phyloP scores from a whole-genome alignment of 495 filamentous ascomycete genomes.

The Aspergillus hancockii region DNA sequence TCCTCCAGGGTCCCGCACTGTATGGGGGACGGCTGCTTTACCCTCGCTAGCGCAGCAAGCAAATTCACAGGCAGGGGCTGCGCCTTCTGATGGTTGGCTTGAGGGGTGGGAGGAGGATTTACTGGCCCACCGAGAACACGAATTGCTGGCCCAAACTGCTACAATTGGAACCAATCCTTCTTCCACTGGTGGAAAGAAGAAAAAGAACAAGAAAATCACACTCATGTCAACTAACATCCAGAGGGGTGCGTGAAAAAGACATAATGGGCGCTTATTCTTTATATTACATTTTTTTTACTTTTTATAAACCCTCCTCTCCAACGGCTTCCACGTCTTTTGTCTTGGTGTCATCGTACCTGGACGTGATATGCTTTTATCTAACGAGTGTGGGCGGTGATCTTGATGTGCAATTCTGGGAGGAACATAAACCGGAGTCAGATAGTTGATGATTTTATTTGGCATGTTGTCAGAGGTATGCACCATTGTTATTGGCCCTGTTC shows the following conservation, averaged over 20 bases:
- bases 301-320: neutral
- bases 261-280: neutral
- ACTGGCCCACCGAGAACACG: constrained; percentile 48
- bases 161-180: constrained; percentile 28
- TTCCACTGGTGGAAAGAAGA: constrained; percentile 62
- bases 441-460: constrained; percentile 1
- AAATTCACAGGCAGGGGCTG: constrained; percentile 35
- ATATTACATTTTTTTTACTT: constrained; percentile 2
- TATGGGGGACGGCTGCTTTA: constrained; percentile 81
- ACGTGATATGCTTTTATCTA: neutral
- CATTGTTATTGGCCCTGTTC: neutral
- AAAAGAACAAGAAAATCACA: constrained; percentile 93
- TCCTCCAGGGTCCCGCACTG: constrained; percentile 71
- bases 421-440: constrained; percentile 7
- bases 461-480: neutral
- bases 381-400: constrained; percentile 2
- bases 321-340: neutral
- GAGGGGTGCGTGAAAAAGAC: constrained; percentile 52
- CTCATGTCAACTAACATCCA: constrained; percentile 85
- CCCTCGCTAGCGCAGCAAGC: constrained; percentile 48
- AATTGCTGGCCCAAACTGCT: constrained; percentile 38
- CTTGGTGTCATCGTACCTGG: neutral
- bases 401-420: neutral
- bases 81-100: constrained; percentile 75
- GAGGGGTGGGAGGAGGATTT: constrained; percentile 74